Percentiles rank a stretch among this genome's conserved stretches.
Evolutionary conservation across 306 rosid genomes (phyloP).

Genomic region (Alnus glutinosa): DNA sequence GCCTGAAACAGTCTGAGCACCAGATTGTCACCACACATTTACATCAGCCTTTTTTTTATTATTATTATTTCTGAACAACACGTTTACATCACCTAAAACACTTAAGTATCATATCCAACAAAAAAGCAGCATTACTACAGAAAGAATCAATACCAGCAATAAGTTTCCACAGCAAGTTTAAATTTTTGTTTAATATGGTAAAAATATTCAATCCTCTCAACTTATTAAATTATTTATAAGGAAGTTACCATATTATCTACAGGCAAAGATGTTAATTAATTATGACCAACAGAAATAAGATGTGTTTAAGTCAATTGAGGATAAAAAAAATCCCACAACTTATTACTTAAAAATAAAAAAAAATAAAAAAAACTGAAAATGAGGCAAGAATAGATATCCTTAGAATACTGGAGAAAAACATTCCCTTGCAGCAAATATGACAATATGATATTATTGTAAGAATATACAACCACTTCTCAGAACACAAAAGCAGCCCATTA

Average conservation of each 20-base stretch:
- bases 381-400: neutral
- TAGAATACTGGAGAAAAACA: neutral
- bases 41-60: neutral
- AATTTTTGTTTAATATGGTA: neutral
- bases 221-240: neutral
- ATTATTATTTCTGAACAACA: too few species aligned
- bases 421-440: neutral
- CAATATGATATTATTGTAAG: too few species aligned
- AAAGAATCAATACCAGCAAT: neutral
- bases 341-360: too few species aligned
- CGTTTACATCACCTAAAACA: slow-evolving; percentile 11
- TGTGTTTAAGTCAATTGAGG: neutral
- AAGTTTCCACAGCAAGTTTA: neutral
- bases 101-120: slow-evolving; percentile 7
- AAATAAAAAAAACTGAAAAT: neutral
- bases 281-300: neutral
- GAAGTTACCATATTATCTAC: neutral
- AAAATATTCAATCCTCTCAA: neutral
- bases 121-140: neutral
- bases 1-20: slow-evolving; percentile 90
- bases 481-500: slow-evolving; percentile 6
- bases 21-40: slow-evolving; percentile 40
- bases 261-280: neutral
- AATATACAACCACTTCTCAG: neutral
- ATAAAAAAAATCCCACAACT: neutral